Percentiles rank a stretch among this genome's conserved stretches.
Conservation (phyloP, 2,329 filamentous ascomycete species). For the Stachybotrys elegans region DNA sequence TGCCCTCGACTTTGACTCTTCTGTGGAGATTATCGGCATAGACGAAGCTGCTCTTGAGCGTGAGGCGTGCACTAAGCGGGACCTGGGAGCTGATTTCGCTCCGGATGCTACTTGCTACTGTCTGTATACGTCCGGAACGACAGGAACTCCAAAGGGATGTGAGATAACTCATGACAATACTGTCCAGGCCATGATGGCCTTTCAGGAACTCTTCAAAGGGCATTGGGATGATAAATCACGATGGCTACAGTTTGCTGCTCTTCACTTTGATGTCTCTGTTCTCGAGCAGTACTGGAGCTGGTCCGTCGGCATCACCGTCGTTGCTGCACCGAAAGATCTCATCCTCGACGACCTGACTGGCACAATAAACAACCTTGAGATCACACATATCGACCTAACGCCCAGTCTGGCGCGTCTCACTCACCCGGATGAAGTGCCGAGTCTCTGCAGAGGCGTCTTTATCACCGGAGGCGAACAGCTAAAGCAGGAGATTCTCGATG, state of each 20-base stretch:
- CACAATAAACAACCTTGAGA: constrained; percentile 64
- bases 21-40: constrained; percentile 26
- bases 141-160: constrained; percentile 81
- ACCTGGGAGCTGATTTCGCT: constrained; percentile 13
- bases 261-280: constrained; percentile 92
- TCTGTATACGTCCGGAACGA: constrained; percentile 83
- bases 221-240: constrained; percentile 71
- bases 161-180: constrained; percentile 85
- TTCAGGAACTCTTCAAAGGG: constrained; percentile 69
- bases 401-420: constrained; percentile 78
- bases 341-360: constrained; percentile 78
- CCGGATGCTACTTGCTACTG: constrained; percentile 67
- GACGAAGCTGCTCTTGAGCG: constrained; percentile 23
- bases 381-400: constrained; percentile 90
- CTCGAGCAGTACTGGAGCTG: constrained; percentile 95
- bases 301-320: constrained; percentile 82
- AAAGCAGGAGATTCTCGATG: constrained; percentile 82
- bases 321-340: constrained; percentile 75
- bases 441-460: constrained; percentile 76
- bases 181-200: constrained; percentile 84
- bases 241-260: constrained; percentile 90
- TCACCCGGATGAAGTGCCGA: constrained; percentile 75
- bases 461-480: constrained; percentile 89
- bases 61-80: constrained; percentile 10
- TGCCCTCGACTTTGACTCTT: constrained; percentile 25